Conservation (phyloP, 768 basidiomycete species). For the Termitomyces sp. region DNA sequence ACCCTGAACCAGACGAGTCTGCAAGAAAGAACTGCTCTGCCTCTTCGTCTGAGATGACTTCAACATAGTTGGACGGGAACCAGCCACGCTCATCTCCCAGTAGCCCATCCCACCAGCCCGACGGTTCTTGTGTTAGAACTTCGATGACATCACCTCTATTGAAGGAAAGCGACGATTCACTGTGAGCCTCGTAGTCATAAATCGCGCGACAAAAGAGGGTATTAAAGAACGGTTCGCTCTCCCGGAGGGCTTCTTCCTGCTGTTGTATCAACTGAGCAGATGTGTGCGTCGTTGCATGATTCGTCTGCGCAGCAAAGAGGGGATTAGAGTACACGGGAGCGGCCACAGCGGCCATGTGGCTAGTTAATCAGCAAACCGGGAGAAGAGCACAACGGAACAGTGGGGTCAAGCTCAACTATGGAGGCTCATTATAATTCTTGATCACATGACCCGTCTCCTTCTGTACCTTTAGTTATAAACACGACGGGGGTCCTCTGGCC, state of each 20-base stretch:
- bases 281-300: conserved; percentile 15
- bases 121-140: conserved; percentile 84
- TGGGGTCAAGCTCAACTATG: conserved; percentile 7
- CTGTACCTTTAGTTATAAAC: too few relatives aligned
- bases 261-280: conserved; percentile 17
- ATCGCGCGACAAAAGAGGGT: conserved; percentile 88
- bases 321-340: conserved; percentile 21
- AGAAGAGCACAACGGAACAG: conserved; percentile 8
- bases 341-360: conserved; percentile 26
- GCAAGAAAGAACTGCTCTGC: conserved; percentile 61
- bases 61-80: conserved; percentile 97
- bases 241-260: conserved; percentile 32
- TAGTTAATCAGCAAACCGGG: conserved; percentile 6
- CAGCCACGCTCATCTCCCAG: conserved; percentile 87
- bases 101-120: conserved; percentile 98
- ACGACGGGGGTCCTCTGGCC: too few relatives aligned
- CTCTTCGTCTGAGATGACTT: conserved; percentile 72
- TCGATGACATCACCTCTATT: conserved; percentile 86
- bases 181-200: conserved; percentile 88
- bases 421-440: conserved; percentile 8
- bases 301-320: conserved; percentile 17
- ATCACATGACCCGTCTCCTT: conserved; percentile 6
- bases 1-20: conserved; percentile 36
- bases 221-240: conserved; percentile 54
- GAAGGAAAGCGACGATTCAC: conserved; percentile 87